phyloP scores from a whole-genome alignment of 106 monocot genomes.

The Agapanthus africanus region DNA sequence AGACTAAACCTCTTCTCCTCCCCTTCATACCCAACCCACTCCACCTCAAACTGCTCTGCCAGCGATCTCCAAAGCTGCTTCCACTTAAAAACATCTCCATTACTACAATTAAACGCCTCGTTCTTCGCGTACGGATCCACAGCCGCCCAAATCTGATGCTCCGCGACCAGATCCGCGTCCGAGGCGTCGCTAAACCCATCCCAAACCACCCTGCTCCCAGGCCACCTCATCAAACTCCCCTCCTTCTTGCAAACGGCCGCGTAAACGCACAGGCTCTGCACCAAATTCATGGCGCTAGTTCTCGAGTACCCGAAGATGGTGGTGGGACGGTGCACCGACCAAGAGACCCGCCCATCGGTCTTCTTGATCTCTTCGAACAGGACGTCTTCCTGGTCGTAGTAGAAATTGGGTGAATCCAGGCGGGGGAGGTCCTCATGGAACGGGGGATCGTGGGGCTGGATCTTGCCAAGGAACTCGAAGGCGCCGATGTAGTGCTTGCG shows the following conservation, averaged over 20 bases:
- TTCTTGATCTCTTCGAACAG: constrained; percentile 29
- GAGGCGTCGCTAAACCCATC: constrained; percentile 32
- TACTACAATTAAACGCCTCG: constrained; percentile 29
- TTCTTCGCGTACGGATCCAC: constrained; percentile 36
- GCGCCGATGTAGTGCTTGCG: constrained; percentile 71
- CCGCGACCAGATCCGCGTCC: constrained; percentile 32
- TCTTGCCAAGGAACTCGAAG: constrained; percentile 30
- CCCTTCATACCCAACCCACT: constrained; percentile 39
- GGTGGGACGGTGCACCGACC: constrained; percentile 55
- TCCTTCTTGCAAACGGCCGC: constrained; percentile 40
- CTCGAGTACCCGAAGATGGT: constrained; percentile 31
- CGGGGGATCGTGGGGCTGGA: constrained; percentile 37
- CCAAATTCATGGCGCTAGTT: constrained; percentile 19
- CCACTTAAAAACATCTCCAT: constrained; percentile 61
- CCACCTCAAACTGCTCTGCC: constrained; percentile 58
- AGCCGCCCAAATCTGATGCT: constrained; percentile 54
- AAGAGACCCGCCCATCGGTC: constrained; percentile 19
- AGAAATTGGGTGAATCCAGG: constrained; percentile 43
- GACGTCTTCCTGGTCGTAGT: constrained; percentile 51
- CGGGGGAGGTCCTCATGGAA: constrained; percentile 56
- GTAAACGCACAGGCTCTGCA: constrained; percentile 32
- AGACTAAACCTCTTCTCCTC: constrained; percentile 44
- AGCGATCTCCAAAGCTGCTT: constrained; percentile 61
- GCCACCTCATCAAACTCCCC: constrained; percentile 15
- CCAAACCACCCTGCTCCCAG: constrained; percentile 19